A percentile compares a stretch with the other conserved stretches of the same genome.
These are phyloP conservation scores for Vaccinium corymbosum DNA, from an alignment of 148 eudicot genomes.

Conservation along the genomic window DNA sequence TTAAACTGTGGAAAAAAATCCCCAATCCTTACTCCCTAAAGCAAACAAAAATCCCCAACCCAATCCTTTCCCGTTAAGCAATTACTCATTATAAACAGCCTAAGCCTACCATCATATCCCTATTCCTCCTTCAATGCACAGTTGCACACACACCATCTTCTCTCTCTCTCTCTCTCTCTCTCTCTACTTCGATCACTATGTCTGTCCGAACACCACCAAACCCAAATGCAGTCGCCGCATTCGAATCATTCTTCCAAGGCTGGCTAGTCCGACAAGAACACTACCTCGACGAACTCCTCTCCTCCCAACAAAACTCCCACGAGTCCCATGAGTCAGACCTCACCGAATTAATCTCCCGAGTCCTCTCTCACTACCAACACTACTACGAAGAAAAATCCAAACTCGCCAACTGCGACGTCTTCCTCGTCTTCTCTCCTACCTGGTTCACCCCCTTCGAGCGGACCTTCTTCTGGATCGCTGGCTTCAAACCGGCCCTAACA, in stretches of 20 bases:
- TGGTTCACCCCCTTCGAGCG: conserved; percentile 32
- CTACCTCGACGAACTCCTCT: conserved; percentile 19
- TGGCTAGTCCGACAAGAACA: conserved; percentile 29
- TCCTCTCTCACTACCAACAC: conserved; percentile 29
- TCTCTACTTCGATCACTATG: not conserved
- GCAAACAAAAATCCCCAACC: not conserved
- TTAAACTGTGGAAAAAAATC: not conserved
- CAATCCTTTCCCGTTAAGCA: not conserved
- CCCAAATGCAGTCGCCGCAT: not conserved
- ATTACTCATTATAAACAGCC: not conserved
- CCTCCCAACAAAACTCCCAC: not conserved
- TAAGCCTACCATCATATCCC: not conserved
- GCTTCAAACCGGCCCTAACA: conserved; percentile 28
- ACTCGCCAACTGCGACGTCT: conserved; percentile 17
- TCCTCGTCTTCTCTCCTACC: conserved; percentile 22
- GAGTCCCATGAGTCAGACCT: conserved; percentile 8
- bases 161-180: not conserved
- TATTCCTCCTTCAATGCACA: not conserved
- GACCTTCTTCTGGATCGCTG: conserved; percentile 31
- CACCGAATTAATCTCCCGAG: conserved; percentile 11
- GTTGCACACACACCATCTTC: not conserved
- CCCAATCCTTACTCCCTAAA: not conserved
- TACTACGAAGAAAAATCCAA: conserved; percentile 31
- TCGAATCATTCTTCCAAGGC: conserved; percentile 20
- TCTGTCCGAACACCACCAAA: not conserved